Base-by-base conservation (phyloP, 345 rosid species). In the Anastatica hierochuntica region DNA sequence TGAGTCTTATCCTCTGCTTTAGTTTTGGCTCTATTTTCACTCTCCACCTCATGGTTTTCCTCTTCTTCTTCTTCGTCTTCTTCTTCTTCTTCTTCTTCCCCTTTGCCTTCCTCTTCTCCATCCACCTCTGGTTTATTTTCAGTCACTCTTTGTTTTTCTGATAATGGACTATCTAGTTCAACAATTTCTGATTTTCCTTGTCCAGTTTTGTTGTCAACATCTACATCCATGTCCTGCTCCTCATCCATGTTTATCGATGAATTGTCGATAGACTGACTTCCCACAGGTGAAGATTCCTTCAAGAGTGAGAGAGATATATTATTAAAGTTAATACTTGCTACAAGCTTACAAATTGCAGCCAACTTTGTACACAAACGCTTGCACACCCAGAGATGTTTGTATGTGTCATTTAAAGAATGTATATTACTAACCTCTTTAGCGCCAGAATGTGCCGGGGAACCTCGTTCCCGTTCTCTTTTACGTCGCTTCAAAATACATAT, bases 401-500 rank as follows among this genome's bases (percentile, higher is more conserved):
- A n/a, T n/a, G n/a, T n/a, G n/a, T n/a, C n/a, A n/a, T n/a, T n/a
- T n/a, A n/a, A n/a, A n/a, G n/a, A n/a, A n/a, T n/a, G n/a, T n/a
- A n/a, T n/a, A 17, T 30, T 16, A 46, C 77, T 85, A 35, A 60
- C 56, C 64, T 84, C 82, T 49, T 69, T 82, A 26, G 58, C 65
- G 39, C 78, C 92, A 66, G 53, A 56, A 38, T 69, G 77, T 53
- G 81, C 89, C 67, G 74, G 76, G 65, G 73, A 73, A 53, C 74
- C 62, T 43, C n/a, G n/a, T n/a, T 90, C 90, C 16, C 96, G 88
- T 72, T 88, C 96, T 68, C 82, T 79, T 72, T 89, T 85, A 31
- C 87, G 95, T 46, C 96, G 79, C 76, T 85, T 85, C 43, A 92
- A 68, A 57, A 85, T 74, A 58, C 96, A 92, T 60, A 92, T 63